Evolutionary conservation across 1,284 basidiomycete genomes (phyloP), one percentile per base, ranked within the genome.

Genomic region (Marasmius tenuissimus): DNA sequence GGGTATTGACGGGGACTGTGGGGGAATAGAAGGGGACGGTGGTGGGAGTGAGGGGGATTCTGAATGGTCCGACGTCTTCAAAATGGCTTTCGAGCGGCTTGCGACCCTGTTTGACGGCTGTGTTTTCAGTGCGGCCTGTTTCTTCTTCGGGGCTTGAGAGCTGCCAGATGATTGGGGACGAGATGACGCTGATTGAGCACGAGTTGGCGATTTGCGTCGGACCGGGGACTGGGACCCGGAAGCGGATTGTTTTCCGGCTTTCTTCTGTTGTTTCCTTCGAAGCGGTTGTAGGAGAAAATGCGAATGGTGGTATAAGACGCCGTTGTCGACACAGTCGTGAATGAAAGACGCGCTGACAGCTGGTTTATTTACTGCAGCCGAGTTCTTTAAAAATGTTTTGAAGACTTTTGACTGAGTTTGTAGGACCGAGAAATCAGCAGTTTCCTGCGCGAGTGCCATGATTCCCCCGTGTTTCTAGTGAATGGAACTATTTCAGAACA

Each of bases 401-500:
- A 81, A 88, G 6, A 79, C 78, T 64, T 81, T 82, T 22, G 80
- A 78, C 45, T 77, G 76, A 22, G 77, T 68, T 52, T 79, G 81
- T 50, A 91, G 73, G 35, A 91, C 78, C 14, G 81, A 79, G 68
- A 83, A 88, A 66, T 87, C 81, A 4, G 89, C 88, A 16, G 76
- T 73, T 5, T 72, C 67, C n/a, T 82, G 78, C 47, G 81, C 78
- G 16, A 77, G 75, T 7, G 78, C 78, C 48, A 89, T 83, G 63
- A 70, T 77, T 12, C 89, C 89, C 7, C 85, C 87, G 62, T 86
- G 78, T 80, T 80, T 86, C 89, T 91, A 68, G 3, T 42, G 38
- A 48, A 54, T 22, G 54, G 47, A 66, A 37, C 59, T 49, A 10
- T 45, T 39, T n/a, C 56, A 16, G 12, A 22, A 22, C 60, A 34